Evolutionary conservation across 352 stramenopile genomes (phyloP), one percentile per base, ranked within the genome.

Genomic region (Globisporangium perplexum): DNA sequence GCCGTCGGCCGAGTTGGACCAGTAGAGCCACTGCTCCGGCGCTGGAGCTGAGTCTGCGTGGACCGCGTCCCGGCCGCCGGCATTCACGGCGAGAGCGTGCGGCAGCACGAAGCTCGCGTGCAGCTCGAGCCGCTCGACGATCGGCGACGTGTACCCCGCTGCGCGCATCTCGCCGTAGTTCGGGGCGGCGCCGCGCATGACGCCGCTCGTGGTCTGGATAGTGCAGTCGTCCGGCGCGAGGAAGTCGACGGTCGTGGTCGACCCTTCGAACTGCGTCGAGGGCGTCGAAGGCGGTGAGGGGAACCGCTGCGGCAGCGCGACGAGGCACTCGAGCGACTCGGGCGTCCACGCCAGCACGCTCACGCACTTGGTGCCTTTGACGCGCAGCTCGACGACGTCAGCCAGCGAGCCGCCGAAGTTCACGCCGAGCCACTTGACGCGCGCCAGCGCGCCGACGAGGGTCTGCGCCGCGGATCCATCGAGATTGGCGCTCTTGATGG

Each of bases 1-100:
- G 0, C 80, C 77, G 35, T 91, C 80, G 1, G 55, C 62, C 7
- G 77, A 81, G 43, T 89, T 91, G 30, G 77, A 82, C 80, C 80
- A 91, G 57, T 84, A 89, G 4, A 91, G 53, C 62, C 71, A 82
- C 39, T 74, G 22, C 33, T 55, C 28, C 24, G 22, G 50, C 46
- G 22, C 65, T 22, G 14, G 18, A 28, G 36, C 22, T 7, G 41
- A 2, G 2, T n/a, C n/a, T n/a, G n/a, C n/a, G n/a, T n/a, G n/a
- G n/a, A n/a, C n/a, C n/a, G n/a, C n/a, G n/a, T n/a, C n/a, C n/a
- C 24, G n/a, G 15, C 7, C 24, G n/a, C 36, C 47, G 60, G 72
- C 60, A 20, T 81, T 68, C 18, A 88, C 60, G 7, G 59, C 65
- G 20, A 89, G 53, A 4, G 80, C 72, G 7, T 83, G 74, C 2